phyloP scores from a whole-genome alignment of 2,329 filamentous ascomycete species.

The Coniochaeta prunicola region DNA sequence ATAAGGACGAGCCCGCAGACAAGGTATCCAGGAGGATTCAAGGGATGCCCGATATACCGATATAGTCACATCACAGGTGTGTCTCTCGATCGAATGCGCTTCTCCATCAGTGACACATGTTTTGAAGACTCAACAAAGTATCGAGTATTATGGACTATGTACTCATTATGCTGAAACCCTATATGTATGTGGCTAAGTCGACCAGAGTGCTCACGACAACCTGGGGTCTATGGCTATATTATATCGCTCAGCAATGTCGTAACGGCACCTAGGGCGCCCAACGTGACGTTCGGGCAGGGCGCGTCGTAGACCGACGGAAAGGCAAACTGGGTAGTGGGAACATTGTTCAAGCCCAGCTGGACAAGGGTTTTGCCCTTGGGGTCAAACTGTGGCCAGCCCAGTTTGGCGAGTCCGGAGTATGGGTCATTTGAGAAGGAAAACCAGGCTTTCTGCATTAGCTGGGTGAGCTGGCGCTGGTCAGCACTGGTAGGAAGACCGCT shows the following conservation, averaged over 20 bases:
- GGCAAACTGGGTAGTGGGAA: slow-evolving; percentile 13
- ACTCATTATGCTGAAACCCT: too few relatives aligned
- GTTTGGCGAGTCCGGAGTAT: slow-evolving; percentile 19
- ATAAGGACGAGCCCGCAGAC: too few relatives aligned
- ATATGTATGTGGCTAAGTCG: neutral
- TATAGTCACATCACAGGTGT: too few relatives aligned
- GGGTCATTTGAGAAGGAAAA: slow-evolving; percentile 31
- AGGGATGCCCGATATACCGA: too few relatives aligned
- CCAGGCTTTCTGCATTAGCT: slow-evolving; percentile 33
- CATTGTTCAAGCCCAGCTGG: slow-evolving; percentile 18
- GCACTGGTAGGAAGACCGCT: slow-evolving; percentile 25
- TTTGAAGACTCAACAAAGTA: too few relatives aligned
- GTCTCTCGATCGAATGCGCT: too few relatives aligned
- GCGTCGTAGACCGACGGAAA: slow-evolving; percentile 17
- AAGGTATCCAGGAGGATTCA: too few relatives aligned
- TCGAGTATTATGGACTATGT: too few relatives aligned
- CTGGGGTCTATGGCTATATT: neutral
- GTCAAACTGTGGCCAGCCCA: slow-evolving; percentile 29
- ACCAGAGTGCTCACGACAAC: neutral
- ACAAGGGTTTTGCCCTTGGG: slow-evolving; percentile 15
- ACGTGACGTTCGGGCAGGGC: slow-evolving; percentile 14
- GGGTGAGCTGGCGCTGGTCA: slow-evolving; percentile 23
- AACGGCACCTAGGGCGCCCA: slow-evolving; percentile 10
- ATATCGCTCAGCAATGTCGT: neutral
- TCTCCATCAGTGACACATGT: too few relatives aligned